Evolutionary conservation across 129 eudicot species (phyloP).

Genomic region (Kitagawia praeruptora): DNA sequence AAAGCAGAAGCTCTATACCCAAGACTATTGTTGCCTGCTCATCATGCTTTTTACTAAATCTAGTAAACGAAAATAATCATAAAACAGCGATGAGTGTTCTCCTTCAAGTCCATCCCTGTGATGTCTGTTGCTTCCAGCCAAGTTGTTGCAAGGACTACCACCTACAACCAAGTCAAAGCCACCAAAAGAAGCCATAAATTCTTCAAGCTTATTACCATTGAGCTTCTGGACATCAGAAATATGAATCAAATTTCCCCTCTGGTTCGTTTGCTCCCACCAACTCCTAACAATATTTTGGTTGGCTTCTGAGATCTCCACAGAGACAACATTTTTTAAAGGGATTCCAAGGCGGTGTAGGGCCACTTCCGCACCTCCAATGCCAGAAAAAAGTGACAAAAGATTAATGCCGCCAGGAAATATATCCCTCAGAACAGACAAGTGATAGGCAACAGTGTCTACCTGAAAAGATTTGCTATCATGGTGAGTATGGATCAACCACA

Average conservation of each 20-base stretch:
- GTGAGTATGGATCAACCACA: too few relatives aligned
- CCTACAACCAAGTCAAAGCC: conserved; percentile 74
- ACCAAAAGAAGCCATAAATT: conserved; percentile 30
- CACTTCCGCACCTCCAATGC: conserved; percentile 91
- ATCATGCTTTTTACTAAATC: conserved; percentile 49
- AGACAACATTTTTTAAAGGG: conserved; percentile 54
- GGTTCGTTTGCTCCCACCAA: conserved; percentile 97
- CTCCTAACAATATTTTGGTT: conserved; percentile 48
- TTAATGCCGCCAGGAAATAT: conserved; percentile 60
- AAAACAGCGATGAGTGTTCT: conserved; percentile 60
- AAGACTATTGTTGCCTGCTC: conserved; percentile 14
- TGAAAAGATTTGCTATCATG: conserved; percentile 8
- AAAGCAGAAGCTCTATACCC: background rate
- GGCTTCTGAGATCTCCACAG: conserved; percentile 63
- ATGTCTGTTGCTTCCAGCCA: conserved; percentile 78
- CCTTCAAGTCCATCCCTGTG: conserved; percentile 90
- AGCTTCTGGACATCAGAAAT: conserved; percentile 44
- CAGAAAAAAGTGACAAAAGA: conserved; percentile 74
- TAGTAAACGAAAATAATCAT: conserved; percentile 57
- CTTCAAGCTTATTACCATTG: conserved; percentile 33
- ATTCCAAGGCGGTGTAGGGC: conserved; percentile 81
- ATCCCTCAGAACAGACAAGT: conserved; percentile 62
- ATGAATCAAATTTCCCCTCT: conserved; percentile 48
- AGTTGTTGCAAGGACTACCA: conserved; percentile 84
- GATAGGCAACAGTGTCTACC: conserved; percentile 96